Percentiles rank a stretch among this genome's conserved stretches.
These are phyloP conservation scores for Eutreptiella sp. DNA, from an alignment of 208 protist genomes.

Conservation along the genomic window DNA sequence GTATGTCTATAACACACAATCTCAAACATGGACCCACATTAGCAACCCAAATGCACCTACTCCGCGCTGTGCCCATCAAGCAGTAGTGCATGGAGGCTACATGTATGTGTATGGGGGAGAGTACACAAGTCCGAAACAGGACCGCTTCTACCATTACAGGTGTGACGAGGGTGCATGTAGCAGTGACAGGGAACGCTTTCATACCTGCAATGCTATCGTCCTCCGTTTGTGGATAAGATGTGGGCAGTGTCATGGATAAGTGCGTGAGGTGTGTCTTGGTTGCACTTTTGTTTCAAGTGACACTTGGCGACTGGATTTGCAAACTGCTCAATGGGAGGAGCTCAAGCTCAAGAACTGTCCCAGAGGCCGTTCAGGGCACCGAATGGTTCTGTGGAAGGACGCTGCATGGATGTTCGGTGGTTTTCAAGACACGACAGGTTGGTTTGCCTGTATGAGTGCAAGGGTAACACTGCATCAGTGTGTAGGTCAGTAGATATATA, in stretches of 20 bases:
- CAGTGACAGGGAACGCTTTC: too few relatives aligned
- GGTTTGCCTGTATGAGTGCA: too few relatives aligned
- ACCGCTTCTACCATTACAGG: constrained; percentile 80
- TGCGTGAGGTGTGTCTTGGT: too few relatives aligned
- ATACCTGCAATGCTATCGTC: too few relatives aligned
- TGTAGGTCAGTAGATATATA: too few relatives aligned
- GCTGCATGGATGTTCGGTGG: constrained; percentile 75
- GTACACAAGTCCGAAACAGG: constrained; percentile 81
- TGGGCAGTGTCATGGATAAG: too few relatives aligned
- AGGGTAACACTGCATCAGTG: too few relatives aligned
- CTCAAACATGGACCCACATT: constrained; percentile 34
- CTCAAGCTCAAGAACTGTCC: constrained; percentile 61
- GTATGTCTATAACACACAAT: constrained; percentile 66
- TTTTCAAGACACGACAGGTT: too few relatives aligned
- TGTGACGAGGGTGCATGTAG: too few relatives aligned
- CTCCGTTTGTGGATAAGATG: too few relatives aligned
- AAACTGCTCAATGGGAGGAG: constrained; percentile 65
- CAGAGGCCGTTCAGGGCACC: constrained; percentile 72
- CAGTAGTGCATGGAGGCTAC: constrained; percentile 64
- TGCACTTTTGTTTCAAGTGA: too few relatives aligned
- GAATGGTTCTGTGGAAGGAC: constrained; percentile 76
- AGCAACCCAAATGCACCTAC: not conserved
- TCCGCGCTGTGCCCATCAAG: constrained; percentile 25
- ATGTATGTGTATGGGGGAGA: constrained; percentile 74
- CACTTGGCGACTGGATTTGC: constrained; percentile 68